These are phyloP conservation scores for Blastocystis sp. DNA, from an alignment of 352 stramenopile genomes.

Conservation along the genomic window DNA sequence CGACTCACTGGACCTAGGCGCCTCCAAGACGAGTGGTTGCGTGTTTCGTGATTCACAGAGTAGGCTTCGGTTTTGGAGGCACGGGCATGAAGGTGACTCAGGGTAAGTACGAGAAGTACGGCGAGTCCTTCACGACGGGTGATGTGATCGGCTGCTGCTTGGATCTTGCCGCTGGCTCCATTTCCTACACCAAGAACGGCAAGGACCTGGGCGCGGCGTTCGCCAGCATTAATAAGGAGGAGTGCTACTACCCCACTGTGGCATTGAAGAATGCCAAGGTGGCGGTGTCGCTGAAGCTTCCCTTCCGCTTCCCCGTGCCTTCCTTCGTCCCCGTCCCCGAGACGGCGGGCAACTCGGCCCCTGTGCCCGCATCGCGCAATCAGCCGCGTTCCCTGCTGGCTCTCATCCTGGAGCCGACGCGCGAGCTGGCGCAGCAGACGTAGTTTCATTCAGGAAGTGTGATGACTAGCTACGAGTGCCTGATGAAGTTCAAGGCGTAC, in stretches of 20 bases:
- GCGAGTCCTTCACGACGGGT: conserved; percentile 80
- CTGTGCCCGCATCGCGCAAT: too few species aligned
- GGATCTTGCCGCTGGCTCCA: conserved; percentile 58
- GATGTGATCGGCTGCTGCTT: conserved; percentile 77
- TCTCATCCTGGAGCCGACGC: conserved; percentile 94
- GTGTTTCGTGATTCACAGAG: not conserved
- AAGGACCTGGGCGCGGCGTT: conserved; percentile 80
- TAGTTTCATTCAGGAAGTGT: conserved; percentile 63
- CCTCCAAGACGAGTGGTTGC: conserved; percentile 73
- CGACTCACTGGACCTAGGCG: conserved; percentile 76
- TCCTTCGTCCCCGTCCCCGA: not conserved
- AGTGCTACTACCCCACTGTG: conserved; percentile 73
- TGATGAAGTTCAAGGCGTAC: conserved; percentile 68
- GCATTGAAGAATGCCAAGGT: conserved; percentile 73
- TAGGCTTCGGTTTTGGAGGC: conserved; percentile 85
- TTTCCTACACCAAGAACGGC: conserved; percentile 85
- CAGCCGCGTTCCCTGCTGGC: conserved; percentile 73
- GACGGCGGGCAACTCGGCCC: not conserved
- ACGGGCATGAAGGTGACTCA: conserved; percentile 84
- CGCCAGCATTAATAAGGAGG: conserved; percentile 45
- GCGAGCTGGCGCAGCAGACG: conserved; percentile 98
- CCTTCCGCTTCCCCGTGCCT: conserved; percentile 63
- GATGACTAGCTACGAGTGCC: conserved; percentile 70
- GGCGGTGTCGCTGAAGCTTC: conserved; percentile 12
- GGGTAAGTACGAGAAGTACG: conserved; percentile 82